Conservation (phyloP, 208 protist genomes). For the Jaenimonas drosophilae region DNA sequence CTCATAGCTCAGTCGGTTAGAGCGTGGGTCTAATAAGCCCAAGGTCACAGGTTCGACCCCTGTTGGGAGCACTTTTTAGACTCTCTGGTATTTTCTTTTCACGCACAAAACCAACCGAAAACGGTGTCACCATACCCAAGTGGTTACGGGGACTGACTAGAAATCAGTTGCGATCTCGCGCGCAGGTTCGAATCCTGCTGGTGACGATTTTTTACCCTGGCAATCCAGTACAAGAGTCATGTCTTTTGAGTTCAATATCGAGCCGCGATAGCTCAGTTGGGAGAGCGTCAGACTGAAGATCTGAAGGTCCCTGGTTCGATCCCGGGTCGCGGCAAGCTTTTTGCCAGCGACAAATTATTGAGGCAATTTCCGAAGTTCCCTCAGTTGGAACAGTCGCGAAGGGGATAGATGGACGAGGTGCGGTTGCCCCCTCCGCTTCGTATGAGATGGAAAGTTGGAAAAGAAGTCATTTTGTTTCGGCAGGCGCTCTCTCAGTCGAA, state of each 20-base stretch:
- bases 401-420: too few relatives aligned
- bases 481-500: too few relatives aligned
- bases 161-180: conserved; percentile 85
- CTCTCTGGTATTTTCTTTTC: conserved; percentile 1
- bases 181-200: conserved; percentile 84
- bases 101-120: too few relatives aligned
- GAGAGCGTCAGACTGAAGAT: conserved; percentile 74
- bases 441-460: too few relatives aligned
- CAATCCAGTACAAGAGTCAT: too few relatives aligned
- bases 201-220: conserved; percentile 49
- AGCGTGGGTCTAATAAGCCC: conserved; percentile 64
- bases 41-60: conserved; percentile 65
- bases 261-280: conserved; percentile 63
- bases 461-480: too few relatives aligned
- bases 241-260: too few relatives aligned
- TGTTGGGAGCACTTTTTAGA: conserved; percentile 46
- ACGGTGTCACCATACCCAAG: conserved; percentile 80
- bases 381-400: too few relatives aligned
- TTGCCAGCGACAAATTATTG: too few relatives aligned
- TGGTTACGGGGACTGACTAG: conserved; percentile 86
- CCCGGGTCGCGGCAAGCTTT: conserved; percentile 31
- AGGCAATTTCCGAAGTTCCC: too few relatives aligned
- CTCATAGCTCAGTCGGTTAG: conserved; percentile 67
- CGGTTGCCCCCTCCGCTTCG: too few relatives aligned
- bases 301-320: conserved; percentile 69